Evolutionary conservation across 225 moss, liverwort and hornwort genomes (phyloP).

Genomic region (Pseudisothecium myosuroides): DNA sequence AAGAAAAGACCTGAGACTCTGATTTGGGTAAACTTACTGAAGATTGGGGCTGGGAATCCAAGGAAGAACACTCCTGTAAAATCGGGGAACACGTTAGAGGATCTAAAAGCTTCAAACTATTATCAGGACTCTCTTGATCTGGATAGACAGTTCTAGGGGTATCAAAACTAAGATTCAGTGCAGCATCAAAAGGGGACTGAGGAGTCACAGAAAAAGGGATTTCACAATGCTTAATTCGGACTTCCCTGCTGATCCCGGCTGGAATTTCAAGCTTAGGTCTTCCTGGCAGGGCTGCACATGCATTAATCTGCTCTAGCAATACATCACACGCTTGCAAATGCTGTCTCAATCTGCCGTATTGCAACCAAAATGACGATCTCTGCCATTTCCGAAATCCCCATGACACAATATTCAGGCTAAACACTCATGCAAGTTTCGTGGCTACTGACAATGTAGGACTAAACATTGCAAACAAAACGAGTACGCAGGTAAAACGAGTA

Average conservation of each 20-base stretch:
- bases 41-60: not conserved
- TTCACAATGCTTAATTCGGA: not conserved
- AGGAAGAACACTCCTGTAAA: not conserved
- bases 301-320: conserved; percentile 38
- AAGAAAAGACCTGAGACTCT: not conserved
- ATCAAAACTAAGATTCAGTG: conserved; percentile 10
- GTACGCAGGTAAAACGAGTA: not conserved
- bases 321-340: conserved; percentile 45
- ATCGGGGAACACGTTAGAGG: not conserved
- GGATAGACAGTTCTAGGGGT: not conserved
- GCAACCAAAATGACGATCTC: conserved; percentile 43
- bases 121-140: not conserved
- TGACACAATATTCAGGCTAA: conserved; percentile 16
- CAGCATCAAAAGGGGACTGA: conserved; percentile 18
- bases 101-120: not conserved
- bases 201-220: not conserved
- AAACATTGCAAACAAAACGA: not conserved
- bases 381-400: conserved; percentile 34
- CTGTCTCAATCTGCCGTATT: conserved; percentile 30
- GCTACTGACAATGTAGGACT: not conserved
- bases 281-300: conserved; percentile 27
- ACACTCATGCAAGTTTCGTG: not conserved
- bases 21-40: not conserved
- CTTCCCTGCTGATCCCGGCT: conserved; percentile 21
- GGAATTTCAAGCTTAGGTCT: conserved; percentile 21